phyloP scores from a whole-genome alignment of 768 basidiomycete species.

The Termitomyces eurrhizus region DNA sequence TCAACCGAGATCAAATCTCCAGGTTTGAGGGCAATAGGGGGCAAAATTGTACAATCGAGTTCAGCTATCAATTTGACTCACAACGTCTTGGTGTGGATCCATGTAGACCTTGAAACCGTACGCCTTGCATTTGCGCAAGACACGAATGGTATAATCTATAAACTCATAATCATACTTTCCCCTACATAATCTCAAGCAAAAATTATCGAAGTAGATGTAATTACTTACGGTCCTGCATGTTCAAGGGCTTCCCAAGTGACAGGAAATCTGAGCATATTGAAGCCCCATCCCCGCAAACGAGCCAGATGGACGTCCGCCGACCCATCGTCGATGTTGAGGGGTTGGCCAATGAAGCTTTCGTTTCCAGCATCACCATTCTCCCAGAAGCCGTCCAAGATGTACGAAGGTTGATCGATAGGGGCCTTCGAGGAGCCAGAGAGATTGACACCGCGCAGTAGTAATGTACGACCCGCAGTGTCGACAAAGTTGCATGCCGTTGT shows the following conservation, averaged over 20 bases:
- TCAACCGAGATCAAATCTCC: neutral
- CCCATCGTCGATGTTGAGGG: slow-evolving; percentile 81
- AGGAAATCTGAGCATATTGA: slow-evolving; percentile 79
- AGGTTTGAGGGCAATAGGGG: neutral
- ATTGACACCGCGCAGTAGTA: slow-evolving; percentile 93
- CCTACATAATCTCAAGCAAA: slow-evolving; percentile 33
- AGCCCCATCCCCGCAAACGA: slow-evolving; percentile 90
- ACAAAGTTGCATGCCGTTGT: slow-evolving; percentile 68
- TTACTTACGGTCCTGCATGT: slow-evolving; percentile 89
- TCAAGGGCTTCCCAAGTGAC: slow-evolving; percentile 97
- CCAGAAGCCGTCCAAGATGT: slow-evolving; percentile 77
- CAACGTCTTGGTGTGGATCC: slow-evolving; percentile 95
- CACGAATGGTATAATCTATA: slow-evolving; percentile 86
- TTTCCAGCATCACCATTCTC: slow-evolving; percentile 67
- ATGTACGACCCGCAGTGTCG: slow-evolving; percentile 67
- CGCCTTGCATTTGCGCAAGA: slow-evolving; percentile 88
- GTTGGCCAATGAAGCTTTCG: slow-evolving; percentile 69
- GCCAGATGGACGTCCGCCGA: slow-evolving; percentile 82
- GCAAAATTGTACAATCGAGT: neutral
- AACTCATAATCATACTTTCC: slow-evolving; percentile 88
- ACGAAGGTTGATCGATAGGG: slow-evolving; percentile 66
- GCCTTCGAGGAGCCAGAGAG: slow-evolving; percentile 87
- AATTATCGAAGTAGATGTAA: slow-evolving; percentile 5
- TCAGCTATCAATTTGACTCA: slow-evolving; percentile 36
- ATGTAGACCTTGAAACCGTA: slow-evolving; percentile 90